Conservation (phyloP, 768 basidiomycete species). For the Rhizopogon salebrosus region DNA sequence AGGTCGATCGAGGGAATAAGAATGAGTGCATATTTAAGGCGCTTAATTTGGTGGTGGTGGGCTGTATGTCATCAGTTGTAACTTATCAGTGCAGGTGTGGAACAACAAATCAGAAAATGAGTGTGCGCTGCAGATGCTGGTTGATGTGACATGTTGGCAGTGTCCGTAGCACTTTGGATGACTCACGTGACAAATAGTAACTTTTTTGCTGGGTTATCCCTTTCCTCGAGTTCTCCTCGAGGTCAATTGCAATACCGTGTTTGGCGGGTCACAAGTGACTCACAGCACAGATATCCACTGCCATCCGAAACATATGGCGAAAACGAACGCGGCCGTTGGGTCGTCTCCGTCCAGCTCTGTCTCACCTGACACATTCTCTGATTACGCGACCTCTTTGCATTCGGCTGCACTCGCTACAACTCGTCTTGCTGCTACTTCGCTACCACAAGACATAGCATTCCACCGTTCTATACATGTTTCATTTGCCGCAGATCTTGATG, state of each 20-base stretch:
- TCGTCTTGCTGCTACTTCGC: slow-evolving; percentile 45
- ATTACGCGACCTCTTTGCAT: slow-evolving; percentile 56
- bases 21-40: background rate
- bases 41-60: background rate
- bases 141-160: too few species aligned
- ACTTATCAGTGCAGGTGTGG: background rate
- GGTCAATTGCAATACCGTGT: background rate
- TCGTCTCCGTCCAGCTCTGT: slow-evolving; percentile 1
- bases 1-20: background rate
- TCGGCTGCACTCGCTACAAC: slow-evolving; percentile 58
- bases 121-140: too few species aligned
- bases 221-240: background rate
- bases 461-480: slow-evolving; percentile 79
- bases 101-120: too few species aligned
- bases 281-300: background rate
- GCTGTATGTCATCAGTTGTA: too few species aligned
- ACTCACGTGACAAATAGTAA: background rate
- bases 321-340: background rate
- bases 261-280: too few species aligned
- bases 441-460: slow-evolving; percentile 79
- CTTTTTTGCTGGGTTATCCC: background rate
- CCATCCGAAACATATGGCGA: background rate
- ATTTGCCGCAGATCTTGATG: slow-evolving; percentile 68
- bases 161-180: too few species aligned
- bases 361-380: slow-evolving; percentile 36